Evolutionary conservation across 345 rosid species (phyloP).

Genomic region (Corchorus capsularis): DNA sequence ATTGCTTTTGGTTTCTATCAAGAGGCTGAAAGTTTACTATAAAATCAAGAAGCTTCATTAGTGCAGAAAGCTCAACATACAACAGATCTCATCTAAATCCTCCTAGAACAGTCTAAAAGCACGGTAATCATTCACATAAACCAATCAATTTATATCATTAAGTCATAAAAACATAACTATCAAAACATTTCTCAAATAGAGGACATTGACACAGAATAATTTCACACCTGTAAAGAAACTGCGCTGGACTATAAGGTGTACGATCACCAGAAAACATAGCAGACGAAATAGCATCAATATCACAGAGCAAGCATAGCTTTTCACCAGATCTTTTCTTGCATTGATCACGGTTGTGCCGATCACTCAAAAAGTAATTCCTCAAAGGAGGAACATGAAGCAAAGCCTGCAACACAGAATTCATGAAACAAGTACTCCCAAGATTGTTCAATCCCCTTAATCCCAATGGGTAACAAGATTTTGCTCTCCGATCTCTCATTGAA

Average conservation of each 20-base stretch:
- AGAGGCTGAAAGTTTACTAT: background rate
- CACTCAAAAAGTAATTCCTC: conserved; percentile 73
- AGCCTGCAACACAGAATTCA: conserved; percentile 93
- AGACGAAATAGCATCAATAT: conserved; percentile 61
- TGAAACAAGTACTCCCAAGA: conserved; percentile 85
- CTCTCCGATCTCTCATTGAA: conserved; percentile 54
- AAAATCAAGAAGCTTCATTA: background rate
- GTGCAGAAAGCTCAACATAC: background rate
- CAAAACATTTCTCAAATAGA: conserved; percentile 10
- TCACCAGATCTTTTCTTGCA: conserved; percentile 47
- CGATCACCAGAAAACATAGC: conserved; percentile 81
- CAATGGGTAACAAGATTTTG: conserved; percentile 64
- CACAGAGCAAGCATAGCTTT: conserved; percentile 72
- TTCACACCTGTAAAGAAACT: conserved; percentile 79
- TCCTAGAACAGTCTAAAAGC: conserved; percentile 1
- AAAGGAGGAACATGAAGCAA: conserved; percentile 86
- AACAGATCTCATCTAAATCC: conserved; percentile 1
- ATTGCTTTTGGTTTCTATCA: background rate
- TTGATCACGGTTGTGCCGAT: conserved; percentile 62
- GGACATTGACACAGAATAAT: conserved; percentile 2
- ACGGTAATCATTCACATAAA: background rate
- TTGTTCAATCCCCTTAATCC: conserved; percentile 90
- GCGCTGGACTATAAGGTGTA: conserved; percentile 83
- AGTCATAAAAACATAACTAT: background rate
- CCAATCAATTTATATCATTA: background rate